phyloP scores from a whole-genome alignment of 306 rosid species.

The Trichosanthes truncata region DNA sequence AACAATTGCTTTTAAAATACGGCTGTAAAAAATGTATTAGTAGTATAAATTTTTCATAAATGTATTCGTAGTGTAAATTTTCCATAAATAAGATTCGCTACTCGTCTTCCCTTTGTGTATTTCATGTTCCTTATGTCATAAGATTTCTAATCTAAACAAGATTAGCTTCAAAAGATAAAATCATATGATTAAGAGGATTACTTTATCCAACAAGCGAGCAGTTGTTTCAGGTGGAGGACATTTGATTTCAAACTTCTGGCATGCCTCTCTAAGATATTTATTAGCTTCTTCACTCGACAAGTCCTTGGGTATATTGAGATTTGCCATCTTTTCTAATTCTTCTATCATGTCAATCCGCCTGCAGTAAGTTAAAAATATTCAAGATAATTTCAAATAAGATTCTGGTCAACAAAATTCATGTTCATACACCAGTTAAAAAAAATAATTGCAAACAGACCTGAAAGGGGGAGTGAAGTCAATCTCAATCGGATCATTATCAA shows the following conservation, averaged over 20 bases:
- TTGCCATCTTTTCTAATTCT: conserved; percentile 66
- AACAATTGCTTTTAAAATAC: background rate
- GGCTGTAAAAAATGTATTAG: background rate
- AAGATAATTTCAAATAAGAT: conserved; percentile 14
- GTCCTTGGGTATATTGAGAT: conserved; percentile 72
- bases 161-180: background rate
- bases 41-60: background rate
- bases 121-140: background rate
- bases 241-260: conserved; percentile 56
- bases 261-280: conserved; percentile 61
- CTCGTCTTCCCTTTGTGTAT: background rate
- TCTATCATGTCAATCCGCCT: conserved; percentile 93
- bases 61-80: background rate
- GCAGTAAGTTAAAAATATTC: conserved; percentile 11
- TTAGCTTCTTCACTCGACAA: conserved; percentile 67
- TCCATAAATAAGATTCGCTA: background rate
- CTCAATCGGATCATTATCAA: conserved; percentile 61
- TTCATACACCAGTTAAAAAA: background rate
- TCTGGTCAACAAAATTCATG: background rate
- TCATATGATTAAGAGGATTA: conserved; percentile 7
- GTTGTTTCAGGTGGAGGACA: conserved; percentile 92
- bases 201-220: conserved; percentile 81
- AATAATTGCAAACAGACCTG: conserved; percentile 30
- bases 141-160: background rate
- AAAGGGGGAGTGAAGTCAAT: conserved; percentile 37